Evolutionary conservation across 2,329 filamentous ascomycete species (phyloP), one percentile per base, ranked within the genome.

Genomic region (Neodidymelliopsis sp.): DNA sequence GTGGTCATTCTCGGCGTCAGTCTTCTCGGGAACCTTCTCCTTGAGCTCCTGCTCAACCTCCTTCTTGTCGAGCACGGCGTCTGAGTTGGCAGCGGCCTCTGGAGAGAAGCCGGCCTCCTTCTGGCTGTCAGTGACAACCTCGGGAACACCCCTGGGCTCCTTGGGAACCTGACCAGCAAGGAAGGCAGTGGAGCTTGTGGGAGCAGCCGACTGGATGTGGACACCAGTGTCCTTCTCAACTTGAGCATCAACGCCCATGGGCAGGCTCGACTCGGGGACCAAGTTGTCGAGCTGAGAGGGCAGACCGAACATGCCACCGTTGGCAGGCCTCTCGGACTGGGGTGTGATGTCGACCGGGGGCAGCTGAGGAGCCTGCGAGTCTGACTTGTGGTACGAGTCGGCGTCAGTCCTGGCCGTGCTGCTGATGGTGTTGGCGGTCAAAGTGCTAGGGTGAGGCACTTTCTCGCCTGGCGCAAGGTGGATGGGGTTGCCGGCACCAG

Each of bases 361-460:
- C 10, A 80, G 67, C 24, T 77, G 59, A 25, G 72, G 72, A 49
- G 75, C 72, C 19, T 66, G 65, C 48, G 85, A 82, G 65, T 88
- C 88, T 56, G 86, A 85, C 73, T 89, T 89, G 72, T 95, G 88
- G 74, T 97, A 97, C 1, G 90, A 93, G 60, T 86, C 89, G 72
- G 91, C 83, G 71, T 97, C 92, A 6, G 73, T 75, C 45, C 78
- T 73, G 62, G 57, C 66, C 8, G 67, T 73, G 57, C 82, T 84
- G 30, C 86, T 84, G 66, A 96, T 82, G 39, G 91, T 87, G 71
- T 89, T 88, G 40, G 81, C 74, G 36, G 85, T 85, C 61, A 91
- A 67, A 19, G 81, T 81, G 71, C 77, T 82, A 19, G 81, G 73
- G 36, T 89, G 81, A 29, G 92, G 92, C 8, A 96, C 82, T 71